Conservation (phyloP, 352 stramenopile genomes). For the Aphanomyces invadans region DNA sequence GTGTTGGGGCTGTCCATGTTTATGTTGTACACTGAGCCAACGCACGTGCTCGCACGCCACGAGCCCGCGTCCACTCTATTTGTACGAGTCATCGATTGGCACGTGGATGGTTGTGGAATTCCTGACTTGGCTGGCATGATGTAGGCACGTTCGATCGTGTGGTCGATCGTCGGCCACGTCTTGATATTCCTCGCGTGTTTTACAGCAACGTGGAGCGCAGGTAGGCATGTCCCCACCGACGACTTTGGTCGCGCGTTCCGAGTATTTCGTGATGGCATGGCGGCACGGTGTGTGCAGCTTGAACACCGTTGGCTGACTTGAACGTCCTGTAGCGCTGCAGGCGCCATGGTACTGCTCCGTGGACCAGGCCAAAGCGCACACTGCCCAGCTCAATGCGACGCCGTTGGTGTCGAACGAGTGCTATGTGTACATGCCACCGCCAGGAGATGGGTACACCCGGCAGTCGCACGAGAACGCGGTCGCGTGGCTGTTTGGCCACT, state of each 20-base stretch:
- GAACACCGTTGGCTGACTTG: background rate
- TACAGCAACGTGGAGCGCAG: no score
- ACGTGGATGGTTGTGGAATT: no score
- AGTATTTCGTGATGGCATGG: no score
- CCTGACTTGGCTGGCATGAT: no score
- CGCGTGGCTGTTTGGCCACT: constrained; percentile 52
- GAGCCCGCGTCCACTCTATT: constrained; percentile 44
- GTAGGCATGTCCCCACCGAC: no score
- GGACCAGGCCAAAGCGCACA: constrained; percentile 29
- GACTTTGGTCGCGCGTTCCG: no score
- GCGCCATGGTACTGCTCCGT: constrained; percentile 43
- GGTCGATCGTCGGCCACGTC: constrained; percentile 44
- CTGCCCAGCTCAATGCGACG: no score
- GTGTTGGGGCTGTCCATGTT: constrained; percentile 41
- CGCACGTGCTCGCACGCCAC: constrained; percentile 30
- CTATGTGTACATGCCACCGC: constrained; percentile 21
- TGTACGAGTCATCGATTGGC: no score
- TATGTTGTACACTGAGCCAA: constrained; percentile 48
- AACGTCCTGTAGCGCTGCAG: constrained; percentile 29
- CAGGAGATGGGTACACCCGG: constrained; percentile 36
- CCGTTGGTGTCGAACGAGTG: no score
- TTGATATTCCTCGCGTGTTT: constrained; percentile 44
- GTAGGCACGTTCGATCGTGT: constrained; percentile 34
- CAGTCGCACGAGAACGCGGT: constrained; percentile 42
- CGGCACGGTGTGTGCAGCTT: background rate